phyloP scores from a whole-genome alignment of 192 early-diverging fungal species.

The Glomus cerebriforme region DNA sequence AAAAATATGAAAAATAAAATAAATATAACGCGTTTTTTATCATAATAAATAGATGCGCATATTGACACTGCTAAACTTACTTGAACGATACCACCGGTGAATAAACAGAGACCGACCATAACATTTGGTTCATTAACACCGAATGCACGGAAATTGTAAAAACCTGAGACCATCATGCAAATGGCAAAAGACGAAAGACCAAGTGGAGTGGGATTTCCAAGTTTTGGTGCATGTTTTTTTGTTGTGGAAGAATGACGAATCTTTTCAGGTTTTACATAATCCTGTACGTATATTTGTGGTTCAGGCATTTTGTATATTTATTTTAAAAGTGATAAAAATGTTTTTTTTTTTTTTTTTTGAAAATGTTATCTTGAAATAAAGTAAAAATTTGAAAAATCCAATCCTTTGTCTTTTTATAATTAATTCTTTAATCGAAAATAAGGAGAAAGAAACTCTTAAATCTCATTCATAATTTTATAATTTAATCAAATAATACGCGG shows the following conservation, averaged over 20 bases:
- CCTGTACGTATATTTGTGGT: neutral
- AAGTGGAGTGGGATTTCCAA: constrained; percentile 64
- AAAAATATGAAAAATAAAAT: constrained; percentile 31
- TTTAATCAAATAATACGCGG: no score
- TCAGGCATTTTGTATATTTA: neutral
- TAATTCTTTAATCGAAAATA: no score
- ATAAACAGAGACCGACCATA: constrained; percentile 72
- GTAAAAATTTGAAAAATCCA: no score
- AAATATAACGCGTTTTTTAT: constrained; percentile 68
- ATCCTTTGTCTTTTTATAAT: no score
- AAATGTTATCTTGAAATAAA: no score
- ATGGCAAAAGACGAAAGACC: constrained; percentile 66
- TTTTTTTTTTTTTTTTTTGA: no score
- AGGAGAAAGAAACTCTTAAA: no score
- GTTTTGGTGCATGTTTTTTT: constrained; percentile 1
- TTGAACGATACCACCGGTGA: constrained; percentile 48
- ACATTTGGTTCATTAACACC: constrained; percentile 60
- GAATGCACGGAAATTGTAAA: neutral
- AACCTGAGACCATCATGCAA: constrained; percentile 32
- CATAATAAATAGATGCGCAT: constrained; percentile 35
- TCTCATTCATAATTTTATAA: no score
- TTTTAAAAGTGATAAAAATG: no score
- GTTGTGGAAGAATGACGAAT: neutral
- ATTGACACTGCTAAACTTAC: constrained; percentile 47
- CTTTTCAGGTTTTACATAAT: neutral